Conservation (phyloP, 225 moss, liverwort and hornwort species). For the Polytrichum formosum region DNA sequence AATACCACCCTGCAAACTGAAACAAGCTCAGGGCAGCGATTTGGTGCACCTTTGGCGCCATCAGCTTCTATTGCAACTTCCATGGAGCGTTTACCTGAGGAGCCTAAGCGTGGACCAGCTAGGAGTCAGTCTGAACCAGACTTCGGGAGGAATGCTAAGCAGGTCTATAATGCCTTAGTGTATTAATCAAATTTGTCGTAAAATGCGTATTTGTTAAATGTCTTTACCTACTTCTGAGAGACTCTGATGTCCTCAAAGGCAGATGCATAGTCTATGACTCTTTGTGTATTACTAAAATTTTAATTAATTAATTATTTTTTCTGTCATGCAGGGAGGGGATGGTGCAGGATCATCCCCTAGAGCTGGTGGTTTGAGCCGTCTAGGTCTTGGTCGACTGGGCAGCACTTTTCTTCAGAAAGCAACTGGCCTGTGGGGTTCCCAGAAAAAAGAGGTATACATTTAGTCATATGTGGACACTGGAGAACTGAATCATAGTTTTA, state of each 20-base stretch:
- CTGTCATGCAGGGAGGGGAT: constrained; percentile 22
- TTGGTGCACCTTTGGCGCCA: constrained; percentile 48
- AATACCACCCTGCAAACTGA: constrained; percentile 33
- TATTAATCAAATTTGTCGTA: too few relatives aligned
- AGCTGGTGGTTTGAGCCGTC: constrained; percentile 22
- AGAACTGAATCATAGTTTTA: too few relatives aligned
- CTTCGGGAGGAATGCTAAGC: constrained; percentile 79
- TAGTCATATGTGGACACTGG: too few relatives aligned
- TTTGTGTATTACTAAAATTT: too few relatives aligned
- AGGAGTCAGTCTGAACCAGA: constrained; percentile 94
- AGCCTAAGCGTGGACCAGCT: constrained; percentile 55
- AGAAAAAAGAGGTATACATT: constrained; percentile 39
- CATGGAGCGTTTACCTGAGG: constrained; percentile 73
- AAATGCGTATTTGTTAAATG: too few relatives aligned
- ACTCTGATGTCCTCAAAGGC: too few relatives aligned
- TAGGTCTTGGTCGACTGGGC: constrained; percentile 36
- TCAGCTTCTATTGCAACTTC: constrained; percentile 70
- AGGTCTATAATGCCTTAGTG: constrained; percentile 34
- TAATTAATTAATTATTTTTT: neutral
- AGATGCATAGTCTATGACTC: too few relatives aligned
- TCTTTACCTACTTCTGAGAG: too few relatives aligned
- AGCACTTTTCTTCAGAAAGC: constrained; percentile 39
- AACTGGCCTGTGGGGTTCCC: constrained; percentile 48
- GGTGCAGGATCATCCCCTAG: constrained; percentile 33
- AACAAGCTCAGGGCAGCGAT: constrained; percentile 37